phyloP scores from a whole-genome alignment of 192 early-diverging fungal species.

The Coemansia sp. region DNA sequence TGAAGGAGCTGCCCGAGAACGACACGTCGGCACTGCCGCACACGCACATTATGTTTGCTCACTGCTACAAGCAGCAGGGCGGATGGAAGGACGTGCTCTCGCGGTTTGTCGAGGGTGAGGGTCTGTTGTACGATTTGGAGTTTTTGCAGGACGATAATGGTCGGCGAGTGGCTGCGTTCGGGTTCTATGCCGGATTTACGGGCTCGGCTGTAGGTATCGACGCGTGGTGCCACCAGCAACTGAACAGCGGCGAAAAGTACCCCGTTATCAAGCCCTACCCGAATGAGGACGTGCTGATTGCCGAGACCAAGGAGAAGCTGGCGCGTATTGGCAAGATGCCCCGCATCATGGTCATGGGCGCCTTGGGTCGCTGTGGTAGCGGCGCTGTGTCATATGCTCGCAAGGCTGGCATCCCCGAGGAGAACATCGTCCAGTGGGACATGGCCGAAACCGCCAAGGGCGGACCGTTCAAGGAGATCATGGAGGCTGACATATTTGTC shows the following conservation, averaged over 20 bases:
- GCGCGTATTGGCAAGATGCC: slow-evolving; percentile 68
- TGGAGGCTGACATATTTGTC: slow-evolving; percentile 91
- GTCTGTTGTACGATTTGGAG: slow-evolving; percentile 91
- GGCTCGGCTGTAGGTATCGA: slow-evolving; percentile 91
- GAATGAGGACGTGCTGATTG: slow-evolving; percentile 80
- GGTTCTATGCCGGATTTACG: slow-evolving; percentile 96
- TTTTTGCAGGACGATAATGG: slow-evolving; percentile 84
- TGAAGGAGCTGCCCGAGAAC: slow-evolving; percentile 97
- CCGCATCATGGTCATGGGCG: slow-evolving; percentile 97
- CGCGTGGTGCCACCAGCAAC: slow-evolving; percentile 85
- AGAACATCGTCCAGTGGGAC: slow-evolving; percentile 94
- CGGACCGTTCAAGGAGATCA: slow-evolving; percentile 92
- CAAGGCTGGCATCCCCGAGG: slow-evolving; percentile 80
- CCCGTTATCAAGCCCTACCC: slow-evolving; percentile 81
- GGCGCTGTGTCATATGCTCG: slow-evolving; percentile 85
- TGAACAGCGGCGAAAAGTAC: slow-evolving; percentile 61
- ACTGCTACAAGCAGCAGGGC: slow-evolving; percentile 95
- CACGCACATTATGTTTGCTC: slow-evolving; percentile 97
- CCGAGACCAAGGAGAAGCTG: slow-evolving; percentile 65
- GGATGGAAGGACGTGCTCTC: slow-evolving; percentile 90
- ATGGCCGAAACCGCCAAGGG: slow-evolving; percentile 90
- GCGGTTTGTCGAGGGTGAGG: slow-evolving; percentile 84
- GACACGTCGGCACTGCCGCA: slow-evolving; percentile 88
- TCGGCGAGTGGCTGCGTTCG: slow-evolving; percentile 95
- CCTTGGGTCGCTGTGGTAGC: slow-evolving; percentile 90